Evolutionary conservation across 2,329 filamentous ascomycete species (phyloP), one percentile per base, ranked within the genome.

Genomic region (Colletotrichum sp.): DNA sequence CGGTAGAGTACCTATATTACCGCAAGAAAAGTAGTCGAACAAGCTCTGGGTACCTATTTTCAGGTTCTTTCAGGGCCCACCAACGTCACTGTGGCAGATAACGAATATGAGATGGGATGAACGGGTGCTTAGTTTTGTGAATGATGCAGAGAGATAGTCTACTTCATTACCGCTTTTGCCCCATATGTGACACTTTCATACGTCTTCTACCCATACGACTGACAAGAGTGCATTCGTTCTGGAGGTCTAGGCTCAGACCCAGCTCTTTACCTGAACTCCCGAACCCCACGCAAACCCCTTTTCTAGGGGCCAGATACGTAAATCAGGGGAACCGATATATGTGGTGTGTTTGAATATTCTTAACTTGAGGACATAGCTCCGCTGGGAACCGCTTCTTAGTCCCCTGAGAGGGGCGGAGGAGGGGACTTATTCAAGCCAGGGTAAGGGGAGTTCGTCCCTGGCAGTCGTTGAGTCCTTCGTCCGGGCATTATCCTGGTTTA

Each of bases 111-210:
- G 57, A 61, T 61, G 59, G 59, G 59, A 61, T 8, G 10, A 34
- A 61, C 10, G 1, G 15, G 0, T 59, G 16, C 21, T 59, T 0
- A 7, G 18, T 43, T 43, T 0, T 43, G 39, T 43, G 8, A 4
- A 6, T 43, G 18, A 7, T 0, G 18, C 2, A 43, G 0, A 48
- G 39, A 48, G 18, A 48, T 1, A 7, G 5, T 48, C 0, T 0
- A 3, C 18, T 12, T 48, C 39, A 7, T 48, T 48, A 0, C 39
- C 39, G 9, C 0, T n/a, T 48, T n/a, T 48, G 39, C 39, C 39
- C 39, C 39, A 12, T n/a, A n/a, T n/a, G n/a, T n/a, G 39, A 48
- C 39, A 48, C 39, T 48, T 48, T n/a, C 39, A 48, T n/a, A 48
- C 18, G 9, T 48, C 39, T 1, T 0, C 0, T 43, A 43, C 39